These are phyloP conservation scores for Heimioporus sp. DNA, from an alignment of 768 basidiomycete species.

Conservation along the genomic window DNA sequence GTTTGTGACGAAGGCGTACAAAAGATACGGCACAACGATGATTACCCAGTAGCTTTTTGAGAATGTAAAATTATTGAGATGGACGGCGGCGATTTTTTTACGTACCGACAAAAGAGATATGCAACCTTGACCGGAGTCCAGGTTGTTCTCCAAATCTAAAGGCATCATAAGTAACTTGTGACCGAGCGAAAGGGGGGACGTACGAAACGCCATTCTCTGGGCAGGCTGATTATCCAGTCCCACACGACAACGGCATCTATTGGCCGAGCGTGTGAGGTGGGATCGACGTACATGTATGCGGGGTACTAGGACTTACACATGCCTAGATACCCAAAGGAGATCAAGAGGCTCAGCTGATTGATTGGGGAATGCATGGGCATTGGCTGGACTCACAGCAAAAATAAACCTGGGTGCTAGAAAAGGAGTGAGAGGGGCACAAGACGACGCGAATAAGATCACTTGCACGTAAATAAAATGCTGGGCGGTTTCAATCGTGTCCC, in stretches of 20 bases:
- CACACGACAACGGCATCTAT: slow-evolving; percentile 78
- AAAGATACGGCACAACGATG: slow-evolving; percentile 70
- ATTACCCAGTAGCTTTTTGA: slow-evolving; percentile 76
- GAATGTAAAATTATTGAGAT: slow-evolving; percentile 2
- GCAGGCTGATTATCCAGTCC: slow-evolving; percentile 82
- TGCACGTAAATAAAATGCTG: slow-evolving; percentile 77
- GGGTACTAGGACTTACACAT: slow-evolving; percentile 54
- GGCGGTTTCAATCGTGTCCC: slow-evolving; percentile 53
- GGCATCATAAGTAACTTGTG: neutral
- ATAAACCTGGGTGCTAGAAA: slow-evolving; percentile 62
- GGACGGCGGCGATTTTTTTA: slow-evolving; percentile 19
- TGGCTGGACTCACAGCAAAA: slow-evolving; percentile 69
- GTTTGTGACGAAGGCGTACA: slow-evolving; percentile 73
- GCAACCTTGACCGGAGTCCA: slow-evolving; percentile 85
- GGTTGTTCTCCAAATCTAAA: slow-evolving; percentile 75
- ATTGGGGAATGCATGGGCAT: slow-evolving; percentile 12
- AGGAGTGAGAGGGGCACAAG: slow-evolving; percentile 9
- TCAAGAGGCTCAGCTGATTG: slow-evolving; percentile 29
- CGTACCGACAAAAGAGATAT: slow-evolving; percentile 81
- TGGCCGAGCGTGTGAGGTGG: neutral
- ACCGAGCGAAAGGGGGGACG: slow-evolving; percentile 17
- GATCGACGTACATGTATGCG: slow-evolving; percentile 17
- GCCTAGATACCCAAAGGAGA: slow-evolving; percentile 39
- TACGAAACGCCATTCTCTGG: slow-evolving; percentile 78
- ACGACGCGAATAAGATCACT: slow-evolving; percentile 18